Evolutionary conservation across 2,329 filamentous ascomycete species (phyloP), one percentile per base, ranked within the genome.

Genomic region (Endothia cerciana): DNA sequence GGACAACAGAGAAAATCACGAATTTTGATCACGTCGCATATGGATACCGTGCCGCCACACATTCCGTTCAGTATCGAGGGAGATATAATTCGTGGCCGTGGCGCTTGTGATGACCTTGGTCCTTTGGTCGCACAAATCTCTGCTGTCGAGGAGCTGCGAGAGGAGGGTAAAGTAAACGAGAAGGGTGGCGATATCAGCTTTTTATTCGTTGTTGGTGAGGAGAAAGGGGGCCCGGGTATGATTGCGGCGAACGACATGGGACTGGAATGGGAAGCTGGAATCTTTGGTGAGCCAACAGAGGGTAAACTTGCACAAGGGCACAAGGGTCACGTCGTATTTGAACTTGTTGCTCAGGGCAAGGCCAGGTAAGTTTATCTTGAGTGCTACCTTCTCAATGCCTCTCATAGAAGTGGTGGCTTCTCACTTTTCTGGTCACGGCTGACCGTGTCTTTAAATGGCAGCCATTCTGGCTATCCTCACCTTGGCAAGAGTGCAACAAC

Each of bases 201-300:
- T n/a, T 71, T 84, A 0, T 84, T 81, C 66, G 82, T 84, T 0
- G 88, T 92, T 0, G 90, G 89, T 53, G 90, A 93, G 73, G 90
- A 92, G 73, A 82, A 81, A 17, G 83, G 83, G 47, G 90, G 90
- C 3, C 84, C 86, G 57, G 90, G 90, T 6, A 93, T 93, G 90
- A 58, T 68, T 40, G 74, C 73, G 28, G 79, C 76, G 1, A 80
- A 88, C 72, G 74, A 79, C 5, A 74, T 86, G 51, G 75, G 79
- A 61, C 68, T 83, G 70, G 73, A 64, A 22, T 89, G 87, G 81
- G 83, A 89, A 58, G 83, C 88, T 6, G 82, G 90, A 66, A 87
- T 89, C 70, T 93, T 93, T 73, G 90, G 90, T 17, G 90, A 93
- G 72, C 90, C 90, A 0, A 93, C 90, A 0, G 89, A 92, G 70